Evolutionary conservation across 202 grass and related monocot species (phyloP).

Genomic region (Panicum virgatum): DNA sequence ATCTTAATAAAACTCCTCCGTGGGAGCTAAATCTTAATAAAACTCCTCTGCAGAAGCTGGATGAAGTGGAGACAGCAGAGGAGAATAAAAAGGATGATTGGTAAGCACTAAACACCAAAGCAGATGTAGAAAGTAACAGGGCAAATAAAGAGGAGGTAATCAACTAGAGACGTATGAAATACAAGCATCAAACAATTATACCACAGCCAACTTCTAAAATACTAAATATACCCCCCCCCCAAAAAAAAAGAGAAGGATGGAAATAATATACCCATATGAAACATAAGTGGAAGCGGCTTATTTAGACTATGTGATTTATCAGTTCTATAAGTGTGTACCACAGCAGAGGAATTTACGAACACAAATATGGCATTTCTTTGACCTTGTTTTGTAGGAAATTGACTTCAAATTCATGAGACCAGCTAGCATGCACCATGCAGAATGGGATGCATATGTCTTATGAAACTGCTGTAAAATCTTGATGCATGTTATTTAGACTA

Average conservation of each 20-base stretch:
- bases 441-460: background rate
- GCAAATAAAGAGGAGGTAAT: background rate
- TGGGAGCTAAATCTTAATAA: too few relatives aligned
- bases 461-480: background rate
- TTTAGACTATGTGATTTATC: too few relatives aligned
- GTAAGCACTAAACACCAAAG: background rate
- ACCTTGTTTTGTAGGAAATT: background rate
- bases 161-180: background rate
- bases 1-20: too few relatives aligned
- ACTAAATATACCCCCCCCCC: background rate
- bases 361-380: constrained; percentile 19
- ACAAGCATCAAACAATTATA: background rate
- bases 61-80: too few relatives aligned
- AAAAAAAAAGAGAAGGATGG: background rate
- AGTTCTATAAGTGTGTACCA: background rate
- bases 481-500: too few relatives aligned
- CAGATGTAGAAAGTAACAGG: background rate
- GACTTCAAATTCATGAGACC: background rate
- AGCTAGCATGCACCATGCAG: background rate
- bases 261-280: background rate
- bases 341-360: background rate
- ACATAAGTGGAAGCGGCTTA: background rate
- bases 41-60: too few relatives aligned
- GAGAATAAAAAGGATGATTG: background rate
- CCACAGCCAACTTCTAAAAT: background rate